Percentiles rank a stretch among this genome's conserved stretches.
phyloP scores from a whole-genome alignment of 257 asterid genomes.

The Petunia secreta region DNA sequence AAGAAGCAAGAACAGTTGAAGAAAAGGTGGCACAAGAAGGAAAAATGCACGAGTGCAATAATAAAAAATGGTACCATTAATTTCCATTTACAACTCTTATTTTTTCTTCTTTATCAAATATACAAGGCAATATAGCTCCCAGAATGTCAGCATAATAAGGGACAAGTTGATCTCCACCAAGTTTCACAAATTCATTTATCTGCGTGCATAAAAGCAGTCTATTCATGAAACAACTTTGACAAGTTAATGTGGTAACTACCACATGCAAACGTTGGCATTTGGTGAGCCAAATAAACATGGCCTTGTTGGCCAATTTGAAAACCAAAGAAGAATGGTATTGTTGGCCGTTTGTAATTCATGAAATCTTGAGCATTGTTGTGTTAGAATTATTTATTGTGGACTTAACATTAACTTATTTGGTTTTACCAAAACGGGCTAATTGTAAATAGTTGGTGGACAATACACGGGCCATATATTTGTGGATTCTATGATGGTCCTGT shows the following conservation, averaged over 20 bases:
- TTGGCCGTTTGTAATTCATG: too few relatives aligned
- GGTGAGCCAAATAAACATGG: too few relatives aligned
- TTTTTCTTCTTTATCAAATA: constrained; percentile 95
- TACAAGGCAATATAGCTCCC: constrained; percentile 92
- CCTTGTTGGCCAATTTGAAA: too few relatives aligned
- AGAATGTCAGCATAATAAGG: constrained; percentile 95
- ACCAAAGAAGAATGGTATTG: too few relatives aligned
- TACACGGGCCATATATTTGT: too few relatives aligned
- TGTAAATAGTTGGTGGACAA: too few relatives aligned
- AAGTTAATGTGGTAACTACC: neutral
- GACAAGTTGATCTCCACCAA: constrained; percentile 96
- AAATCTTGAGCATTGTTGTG: too few relatives aligned
- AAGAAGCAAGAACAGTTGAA: neutral
- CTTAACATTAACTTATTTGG: too few relatives aligned
- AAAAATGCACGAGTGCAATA: neutral
- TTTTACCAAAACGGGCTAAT: too few relatives aligned
- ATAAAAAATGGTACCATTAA: neutral
- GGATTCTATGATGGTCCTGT: too few relatives aligned
- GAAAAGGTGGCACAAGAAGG: neutral
- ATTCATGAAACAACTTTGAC: constrained; percentile 25
- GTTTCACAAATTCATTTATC: constrained; percentile 95
- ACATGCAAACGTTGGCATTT: too few relatives aligned
- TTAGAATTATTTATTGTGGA: too few relatives aligned
- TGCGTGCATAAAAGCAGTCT: constrained; percentile 38
- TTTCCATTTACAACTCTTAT: constrained; percentile 76